A percentile compares a stretch with the other conserved stretches of the same genome.
Evolutionary conservation across 148 eudicot genomes (phyloP).

Genomic region (Tetragonia tetragonoides): DNA sequence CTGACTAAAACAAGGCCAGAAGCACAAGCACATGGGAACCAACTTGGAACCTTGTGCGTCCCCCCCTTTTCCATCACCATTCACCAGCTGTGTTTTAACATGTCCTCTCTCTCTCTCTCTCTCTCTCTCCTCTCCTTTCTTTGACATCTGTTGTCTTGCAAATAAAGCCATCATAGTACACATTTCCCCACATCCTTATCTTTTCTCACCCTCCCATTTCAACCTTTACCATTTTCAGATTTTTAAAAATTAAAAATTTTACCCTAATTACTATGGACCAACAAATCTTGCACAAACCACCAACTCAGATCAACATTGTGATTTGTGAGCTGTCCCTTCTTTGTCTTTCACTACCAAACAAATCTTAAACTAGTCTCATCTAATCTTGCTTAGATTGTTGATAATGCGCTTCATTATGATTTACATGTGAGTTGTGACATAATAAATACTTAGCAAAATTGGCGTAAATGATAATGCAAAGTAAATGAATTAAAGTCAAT

Average conservation of each 20-base stretch:
- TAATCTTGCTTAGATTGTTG: no score
- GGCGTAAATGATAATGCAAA: not conserved
- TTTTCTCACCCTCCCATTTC: no score
- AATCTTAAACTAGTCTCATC: not conserved
- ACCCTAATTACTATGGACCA: not conserved
- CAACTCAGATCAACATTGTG: not conserved
- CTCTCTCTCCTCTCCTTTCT: not conserved
- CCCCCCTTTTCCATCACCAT: not conserved
- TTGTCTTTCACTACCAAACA: constrained; percentile 4
- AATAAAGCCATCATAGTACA: no score
- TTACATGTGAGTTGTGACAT: no score
- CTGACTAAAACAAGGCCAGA: no score
- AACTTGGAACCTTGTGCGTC: constrained; percentile 5
- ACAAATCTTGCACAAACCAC: no score
- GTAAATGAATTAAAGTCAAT: not conserved
- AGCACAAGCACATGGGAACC: constrained; percentile 17
- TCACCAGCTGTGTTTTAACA: not conserved
- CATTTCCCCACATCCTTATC: no score
- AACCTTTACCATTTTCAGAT: no score
- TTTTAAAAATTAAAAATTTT: no score
- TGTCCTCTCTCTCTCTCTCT: not conserved
- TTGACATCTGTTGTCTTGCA: no score
- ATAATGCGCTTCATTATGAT: no score
- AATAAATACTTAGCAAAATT: not conserved
- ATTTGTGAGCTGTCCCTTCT: constrained; percentile 7